Conservation (phyloP, 2,329 filamentous ascomycete species). For the Neonectria coccinea region DNA sequence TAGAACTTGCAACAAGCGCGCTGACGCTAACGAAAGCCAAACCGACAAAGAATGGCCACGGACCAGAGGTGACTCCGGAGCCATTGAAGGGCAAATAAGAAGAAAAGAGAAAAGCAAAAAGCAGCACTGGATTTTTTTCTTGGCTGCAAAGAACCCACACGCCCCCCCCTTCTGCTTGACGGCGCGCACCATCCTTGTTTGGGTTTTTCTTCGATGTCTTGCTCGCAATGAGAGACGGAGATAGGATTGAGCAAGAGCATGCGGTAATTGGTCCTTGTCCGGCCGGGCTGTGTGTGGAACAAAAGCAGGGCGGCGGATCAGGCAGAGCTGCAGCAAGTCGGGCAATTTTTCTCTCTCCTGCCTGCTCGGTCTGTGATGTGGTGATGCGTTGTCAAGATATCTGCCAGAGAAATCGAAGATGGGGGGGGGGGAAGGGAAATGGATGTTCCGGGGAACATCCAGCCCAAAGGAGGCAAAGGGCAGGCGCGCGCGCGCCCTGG, state of each 20-base stretch:
- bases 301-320: conserved; percentile 46
- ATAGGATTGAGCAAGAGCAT: conserved; percentile 30
- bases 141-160: conserved; percentile 35
- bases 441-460: conserved; percentile 32
- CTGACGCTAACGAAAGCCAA: conserved; percentile 46
- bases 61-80: conserved; percentile 8
- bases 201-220: conserved; percentile 39
- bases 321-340: conserved; percentile 48
- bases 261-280: conserved; percentile 36
- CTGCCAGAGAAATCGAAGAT: conserved; percentile 49
- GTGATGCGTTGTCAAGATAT: conserved; percentile 65
- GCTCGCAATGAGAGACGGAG: conserved; percentile 30
- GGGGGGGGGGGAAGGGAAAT: conserved; percentile 36
- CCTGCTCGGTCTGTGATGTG: conserved; percentile 44
- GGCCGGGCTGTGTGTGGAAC: conserved; percentile 36
- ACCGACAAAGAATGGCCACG: conserved; percentile 29
- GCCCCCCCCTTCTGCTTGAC: conserved; percentile 28
- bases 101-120: conserved; percentile 43
- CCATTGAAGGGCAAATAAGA: conserved; percentile 3
- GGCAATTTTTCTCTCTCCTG: conserved; percentile 34
- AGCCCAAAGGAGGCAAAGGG: conserved; percentile 27
- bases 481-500: conserved; percentile 27
- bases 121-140: conserved; percentile 50
- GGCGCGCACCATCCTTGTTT: conserved; percentile 34
- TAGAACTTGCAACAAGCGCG: conserved; percentile 47